Evolutionary conservation across 2,329 filamentous ascomycete genomes (phyloP).

Genomic region (Botrytis galanthina): DNA sequence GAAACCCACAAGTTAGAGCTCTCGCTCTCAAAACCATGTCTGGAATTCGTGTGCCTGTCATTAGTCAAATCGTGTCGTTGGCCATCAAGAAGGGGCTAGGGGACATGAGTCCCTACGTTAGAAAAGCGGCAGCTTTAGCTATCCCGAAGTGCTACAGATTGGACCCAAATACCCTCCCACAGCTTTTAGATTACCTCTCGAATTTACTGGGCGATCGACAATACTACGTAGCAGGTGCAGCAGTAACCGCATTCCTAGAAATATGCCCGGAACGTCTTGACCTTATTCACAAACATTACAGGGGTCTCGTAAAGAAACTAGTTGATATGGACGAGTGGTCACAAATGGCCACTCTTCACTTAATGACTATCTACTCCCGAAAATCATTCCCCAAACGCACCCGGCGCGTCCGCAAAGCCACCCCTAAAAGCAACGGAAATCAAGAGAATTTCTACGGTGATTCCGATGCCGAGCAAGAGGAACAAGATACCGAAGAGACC

Average conservation of each 20-base stretch:
- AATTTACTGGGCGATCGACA: slow-evolving; percentile 83
- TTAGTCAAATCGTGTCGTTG: slow-evolving; percentile 93
- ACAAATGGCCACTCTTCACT: slow-evolving; percentile 75
- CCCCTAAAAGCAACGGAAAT: slow-evolving; percentile 45
- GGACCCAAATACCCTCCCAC: slow-evolving; percentile 80
- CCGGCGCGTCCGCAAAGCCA: slow-evolving; percentile 49
- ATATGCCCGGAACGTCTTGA: slow-evolving; percentile 86
- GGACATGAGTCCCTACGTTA: slow-evolving; percentile 92
- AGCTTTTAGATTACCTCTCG: slow-evolving; percentile 78
- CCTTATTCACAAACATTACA: slow-evolving; percentile 87
- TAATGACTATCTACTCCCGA: slow-evolving; percentile 82
- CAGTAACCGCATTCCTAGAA: slow-evolving; percentile 84
- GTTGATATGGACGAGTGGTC: slow-evolving; percentile 99
- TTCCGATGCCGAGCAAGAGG: slow-evolving; percentile 40
- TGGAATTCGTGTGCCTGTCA: slow-evolving; percentile 92
- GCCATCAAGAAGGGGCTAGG: slow-evolving; percentile 91
- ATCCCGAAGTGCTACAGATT: slow-evolving; percentile 95
- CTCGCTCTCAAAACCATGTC: slow-evolving; percentile 96
- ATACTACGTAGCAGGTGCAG: slow-evolving; percentile 94
- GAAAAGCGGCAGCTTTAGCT: slow-evolving; percentile 86
- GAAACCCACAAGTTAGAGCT: slow-evolving; percentile 84
- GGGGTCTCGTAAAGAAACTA: slow-evolving; percentile 78
- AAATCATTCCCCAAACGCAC: slow-evolving; percentile 79
- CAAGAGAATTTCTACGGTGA: slow-evolving; percentile 79
- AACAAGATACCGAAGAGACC: slow-evolving; percentile 44